Evolutionary conservation across 352 stramenopile genomes (phyloP), one percentile per base, ranked within the genome.

Genomic region (Phytophthora cryptogea): DNA sequence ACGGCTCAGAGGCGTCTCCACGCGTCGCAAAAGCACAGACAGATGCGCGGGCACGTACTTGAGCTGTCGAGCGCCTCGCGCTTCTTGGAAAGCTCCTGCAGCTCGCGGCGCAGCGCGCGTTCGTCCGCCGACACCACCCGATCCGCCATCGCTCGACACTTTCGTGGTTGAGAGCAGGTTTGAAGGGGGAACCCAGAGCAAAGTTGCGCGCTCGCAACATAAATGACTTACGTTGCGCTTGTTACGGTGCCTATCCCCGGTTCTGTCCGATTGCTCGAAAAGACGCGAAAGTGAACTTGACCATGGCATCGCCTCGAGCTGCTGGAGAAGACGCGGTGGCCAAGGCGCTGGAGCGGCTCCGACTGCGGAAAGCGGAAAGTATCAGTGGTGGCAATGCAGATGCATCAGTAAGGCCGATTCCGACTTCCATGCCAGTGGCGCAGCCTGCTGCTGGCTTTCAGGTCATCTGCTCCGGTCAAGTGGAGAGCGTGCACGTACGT

Each of bases 391-490:
- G 54, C 0, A 27, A 50, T 40, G 17, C 5, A 0, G 36, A 61
- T 8, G 27, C 35, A 17, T 8, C 50, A 50, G 43, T 23, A 23
- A 23, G 20, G 20, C 20, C 47, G 28, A 33, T 32, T 16, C 28
- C 33, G 41, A 54, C 40, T 5, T 36, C 49, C 11, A 54, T 59
- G 40, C 49, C 61, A 7, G 31, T 10, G 17, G 61, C 63, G 31
- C 72, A 76, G 45, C 54, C 63, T 44, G 49, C 63, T 1, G 46
- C 76, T 8, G 61, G 62, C 3, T 88, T 89, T 37, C 75, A 86
- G n/a, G 53, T 91, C 10, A 63, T 89, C 37, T 85, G 75, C 62
- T 86, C 57, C 16, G 82, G 77, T 5, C 74, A 89, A 63, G 76
- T 91, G 46, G 71, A 85, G 50, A 77, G 70, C 7, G 72, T 91